Percentiles rank a stretch among this genome's conserved stretches.
Conservation (phyloP, 768 basidiomycete species). For the Lactarius deliciosus region DNA sequence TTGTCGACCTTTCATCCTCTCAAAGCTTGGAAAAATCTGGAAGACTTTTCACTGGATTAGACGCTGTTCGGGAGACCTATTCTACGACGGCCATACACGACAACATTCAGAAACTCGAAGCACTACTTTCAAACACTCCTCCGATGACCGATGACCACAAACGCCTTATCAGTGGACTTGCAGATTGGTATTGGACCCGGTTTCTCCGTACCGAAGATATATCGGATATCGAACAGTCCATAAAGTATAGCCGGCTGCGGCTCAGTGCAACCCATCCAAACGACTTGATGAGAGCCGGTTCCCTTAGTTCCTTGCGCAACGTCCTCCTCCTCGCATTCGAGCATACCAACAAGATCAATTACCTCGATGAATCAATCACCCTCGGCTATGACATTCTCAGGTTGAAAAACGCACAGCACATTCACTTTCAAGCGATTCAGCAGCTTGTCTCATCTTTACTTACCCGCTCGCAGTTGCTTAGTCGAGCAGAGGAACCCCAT, state of each 20-base stretch:
- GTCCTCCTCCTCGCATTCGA: conserved; percentile 13
- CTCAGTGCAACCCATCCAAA: not conserved
- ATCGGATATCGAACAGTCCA: not conserved
- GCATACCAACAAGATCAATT: not conserved
- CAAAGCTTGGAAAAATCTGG: not conserved
- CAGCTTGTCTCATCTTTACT: not conserved
- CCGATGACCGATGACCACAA: not conserved
- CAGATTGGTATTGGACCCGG: conserved; percentile 5
- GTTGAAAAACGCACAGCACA: not conserved
- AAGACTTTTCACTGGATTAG: not conserved
- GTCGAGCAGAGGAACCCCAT: not conserved
- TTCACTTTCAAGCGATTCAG: not conserved
- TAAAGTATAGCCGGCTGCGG: not conserved
- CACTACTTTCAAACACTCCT: not conserved
- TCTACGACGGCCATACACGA: not conserved
- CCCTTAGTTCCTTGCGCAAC: conserved; percentile 1
- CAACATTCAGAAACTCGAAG: conserved; percentile 8
- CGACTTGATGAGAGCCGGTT: not conserved
- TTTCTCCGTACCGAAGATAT: conserved; percentile 4
- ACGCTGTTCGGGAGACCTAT: not conserved
- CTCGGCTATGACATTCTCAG: not conserved
- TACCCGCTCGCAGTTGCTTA: not conserved
- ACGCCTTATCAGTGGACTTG: not conserved
- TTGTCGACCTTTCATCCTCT: not conserved
- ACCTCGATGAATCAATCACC: conserved; percentile 11